Evolutionary conservation across 371 early-diverging fungal genomes (phyloP), one percentile per base, ranked within the genome.

Genomic region (Mucor saturninus): DNA sequence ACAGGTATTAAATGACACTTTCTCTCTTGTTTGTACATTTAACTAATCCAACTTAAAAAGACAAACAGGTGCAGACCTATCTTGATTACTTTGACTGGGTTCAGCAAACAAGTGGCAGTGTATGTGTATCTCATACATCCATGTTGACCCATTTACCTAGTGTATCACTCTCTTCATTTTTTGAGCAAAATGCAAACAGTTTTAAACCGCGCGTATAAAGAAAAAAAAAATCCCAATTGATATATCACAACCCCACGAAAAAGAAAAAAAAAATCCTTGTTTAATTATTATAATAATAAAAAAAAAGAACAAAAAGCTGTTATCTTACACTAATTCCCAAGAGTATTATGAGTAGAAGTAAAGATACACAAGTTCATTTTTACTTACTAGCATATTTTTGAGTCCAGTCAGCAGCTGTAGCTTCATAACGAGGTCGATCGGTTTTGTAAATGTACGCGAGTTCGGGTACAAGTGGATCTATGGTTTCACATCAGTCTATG

Each of bases 401-500:
- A 48, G 95, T 96, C 95, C 96, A 97, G 64, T 97, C 97, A 72
- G 89, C 76, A 40, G 97, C 96, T 48, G 92, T 94, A 37, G 86
- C 69, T 69, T 95, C 95, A 70, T 97, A 96, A 56, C 90, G 89
- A 31, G 87, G 60, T 59, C 92, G 89, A 73, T 99, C 98, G 40
- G 93, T 94, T 86, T 97, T 96, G 89, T 95, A 99, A 21, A 91
- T 79, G 70, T 97, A 95, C 55, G 98, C 99, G 71, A 98, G 92
- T 80, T 99, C 98, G 40, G 98, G 97, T n/a, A 98, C 95, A 54
- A 98, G 89, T 26, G 99, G 95, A 69, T 92, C 91, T 76, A 65
- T 21, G 21, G 21, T 21, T 21, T 21, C 21, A 21, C 21, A 21
- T 21, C 21, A 21, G 21, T 21, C 21, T 21, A 21, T 21, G 21